Base-by-base conservation (phyloP, 768 basidiomycete genomes). In the Rhodotorula graminis region DNA sequence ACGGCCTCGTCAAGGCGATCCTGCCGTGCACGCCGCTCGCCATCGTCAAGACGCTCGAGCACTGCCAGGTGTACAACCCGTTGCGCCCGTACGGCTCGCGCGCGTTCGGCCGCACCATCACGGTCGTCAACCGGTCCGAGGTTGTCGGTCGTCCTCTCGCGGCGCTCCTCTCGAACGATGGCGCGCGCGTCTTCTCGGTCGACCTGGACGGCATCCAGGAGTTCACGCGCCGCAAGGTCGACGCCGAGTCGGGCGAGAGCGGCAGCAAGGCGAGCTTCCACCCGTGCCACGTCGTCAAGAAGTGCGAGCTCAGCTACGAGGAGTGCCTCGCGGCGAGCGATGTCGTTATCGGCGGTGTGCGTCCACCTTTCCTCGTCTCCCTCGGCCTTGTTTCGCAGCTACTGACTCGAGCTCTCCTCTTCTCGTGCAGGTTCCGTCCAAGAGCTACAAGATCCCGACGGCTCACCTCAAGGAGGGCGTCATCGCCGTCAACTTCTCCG, bases 201-300 rank as follows among this genome's bases (percentile, higher is more conserved):
- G 96, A 99, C 80, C 91, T 98, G 67, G 93, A 95, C 80, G 91
- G 92, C 18, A 90, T 94, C 64, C 91, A 96, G 85, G 96, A 98
- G 84, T 98, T 95, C 82, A 96, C 91, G 58, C 95, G 76, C 16
- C 64, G 76, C n/a, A 27, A 57, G 50, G 40, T 57, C 25, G 27
- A 33, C 42, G 46, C 44, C 61, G 64, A 69, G 64, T 64, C 67
- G n/a, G 56, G 58, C 11, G 61, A 62, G 31, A 81, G 82, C n/a
- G 78, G 49, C 8, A 64, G 81, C 12, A 78, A 83, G 40, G 84
- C 86, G 67, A 86, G 85, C 70, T 96, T 89, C 80, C 88, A 92
- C 81, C 89, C 92, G 3, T 88, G 88, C 55, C 93, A 99, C 78
- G 86, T 91, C 68, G 89, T 90, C 52, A 88, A 88, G 72, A 87